These are phyloP conservation scores for Straminergon stramineum DNA, from an alignment of 225 moss, liverwort and hornwort species.

Conservation along the genomic window DNA sequence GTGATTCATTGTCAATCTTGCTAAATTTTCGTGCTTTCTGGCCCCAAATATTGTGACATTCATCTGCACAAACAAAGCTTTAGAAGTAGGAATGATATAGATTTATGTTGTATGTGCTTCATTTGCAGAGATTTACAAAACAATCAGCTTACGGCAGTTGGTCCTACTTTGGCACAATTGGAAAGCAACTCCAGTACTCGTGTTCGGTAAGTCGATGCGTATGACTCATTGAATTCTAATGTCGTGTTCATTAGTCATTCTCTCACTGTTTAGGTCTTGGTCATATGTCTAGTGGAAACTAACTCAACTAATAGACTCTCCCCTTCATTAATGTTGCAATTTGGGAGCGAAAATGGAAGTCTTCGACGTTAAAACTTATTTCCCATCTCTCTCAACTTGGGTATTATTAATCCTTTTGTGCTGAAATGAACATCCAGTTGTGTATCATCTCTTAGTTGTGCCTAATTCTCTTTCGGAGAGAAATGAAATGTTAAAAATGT, in stretches of 20 bases:
- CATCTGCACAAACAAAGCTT: background rate
- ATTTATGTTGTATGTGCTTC: background rate
- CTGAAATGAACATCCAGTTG: background rate
- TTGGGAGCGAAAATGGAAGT: background rate
- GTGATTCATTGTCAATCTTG: background rate
- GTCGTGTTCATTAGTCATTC: background rate
- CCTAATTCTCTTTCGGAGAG: background rate
- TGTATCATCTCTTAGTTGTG: background rate
- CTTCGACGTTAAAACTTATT: background rate
- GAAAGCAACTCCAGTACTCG: slow-evolving; percentile 1
- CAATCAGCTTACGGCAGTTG: background rate
- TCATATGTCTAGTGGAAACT: background rate
- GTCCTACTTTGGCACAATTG: background rate
- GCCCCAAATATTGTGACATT: no score
- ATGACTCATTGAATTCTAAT: background rate
- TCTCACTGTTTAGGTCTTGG: background rate
- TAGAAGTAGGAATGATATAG: background rate
- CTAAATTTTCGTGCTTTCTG: background rate
- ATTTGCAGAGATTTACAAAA: slow-evolving; percentile 46
- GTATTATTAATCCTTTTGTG: background rate
- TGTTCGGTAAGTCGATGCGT: slow-evolving; percentile 12
- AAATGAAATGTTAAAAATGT: background rate
- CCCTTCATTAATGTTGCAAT: background rate
- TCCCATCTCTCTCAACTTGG: background rate
- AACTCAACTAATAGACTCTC: background rate